A percentile compares a stretch with the other conserved stretches of the same genome.
Conservation (phyloP, 805 yeast genomes). For the Nakazawaea populi region DNA sequence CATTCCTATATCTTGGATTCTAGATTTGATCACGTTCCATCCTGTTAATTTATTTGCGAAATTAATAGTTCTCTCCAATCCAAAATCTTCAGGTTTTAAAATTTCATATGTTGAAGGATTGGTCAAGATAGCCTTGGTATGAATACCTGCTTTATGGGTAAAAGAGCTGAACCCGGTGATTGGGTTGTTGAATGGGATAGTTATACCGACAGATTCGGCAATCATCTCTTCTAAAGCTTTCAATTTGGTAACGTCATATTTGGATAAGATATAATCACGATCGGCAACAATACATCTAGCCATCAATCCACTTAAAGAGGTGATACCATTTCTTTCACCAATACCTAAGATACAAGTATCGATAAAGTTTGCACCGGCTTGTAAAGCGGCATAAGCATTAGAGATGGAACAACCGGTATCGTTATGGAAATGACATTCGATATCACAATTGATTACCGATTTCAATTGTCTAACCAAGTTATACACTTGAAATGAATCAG, state of each 20-base stretch:
- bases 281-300: constrained; percentile 61
- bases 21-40: constrained; percentile 57
- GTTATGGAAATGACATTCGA: constrained; percentile 58
- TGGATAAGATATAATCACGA: constrained; percentile 51
- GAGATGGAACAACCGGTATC: constrained; percentile 64
- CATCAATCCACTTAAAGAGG: constrained; percentile 57
- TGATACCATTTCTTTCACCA: constrained; percentile 61
- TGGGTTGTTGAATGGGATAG: constrained; percentile 57
- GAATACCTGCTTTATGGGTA: constrained; percentile 61
- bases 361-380: constrained; percentile 55
- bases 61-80: constrained; percentile 55
- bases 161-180: constrained; percentile 61
- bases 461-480: constrained; percentile 53
- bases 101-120: constrained; percentile 61
- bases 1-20: constrained; percentile 56
- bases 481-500: constrained; percentile 58
- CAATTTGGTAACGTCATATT: constrained; percentile 48
- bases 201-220: constrained; percentile 54
- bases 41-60: constrained; percentile 58
- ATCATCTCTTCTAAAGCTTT: constrained; percentile 55
- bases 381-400: constrained; percentile 57
- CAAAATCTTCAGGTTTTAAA: constrained; percentile 52
- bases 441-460: constrained; percentile 52
- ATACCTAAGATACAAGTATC: constrained; percentile 57
- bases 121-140: constrained; percentile 57